Base-by-base conservation (phyloP, 805 yeast genomes). In the Jamesozyma hellenica region DNA sequence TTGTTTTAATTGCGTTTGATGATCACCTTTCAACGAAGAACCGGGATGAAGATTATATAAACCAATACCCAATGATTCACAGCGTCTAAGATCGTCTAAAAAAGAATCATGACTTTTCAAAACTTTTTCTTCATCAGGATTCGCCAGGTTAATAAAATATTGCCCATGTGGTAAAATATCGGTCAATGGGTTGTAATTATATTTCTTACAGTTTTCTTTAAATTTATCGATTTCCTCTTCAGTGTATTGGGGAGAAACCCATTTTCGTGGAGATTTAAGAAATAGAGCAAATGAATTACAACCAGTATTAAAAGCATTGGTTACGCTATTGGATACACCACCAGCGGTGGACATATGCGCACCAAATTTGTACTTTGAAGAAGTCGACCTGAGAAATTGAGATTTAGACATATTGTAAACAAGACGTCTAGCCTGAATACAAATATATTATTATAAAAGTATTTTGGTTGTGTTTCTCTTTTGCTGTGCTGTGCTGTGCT, bases 151-250 rank as follows among this genome's bases (percentile, higher is more conserved):
- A 56, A 92, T 88, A 51, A 92, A 78, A 58, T 88, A 92, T 18
- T 94, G 86, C 1, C 96, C 97, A 60, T 92, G 98, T 0, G 98
- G 97, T 36, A 92, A 68, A 36, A 86, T 71, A 53, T 88, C 95
- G 6, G 79, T 81, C 40, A 72, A 56, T 3, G 95, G 80, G 56
- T 86, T 73, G 59, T 77, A 88, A 1, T 79, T 75, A 54, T 70
- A 69, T 40, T 74, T 62, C 39, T 69, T 63, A 56, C 96, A 86
- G 16, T 76, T 65, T 6, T 65, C 64, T 45, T 71, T 71, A 63
- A 92, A 92, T 45, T 75, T 73, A 3, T 56, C 59, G 10, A 80
- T 79, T 55, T 85, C 95, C 18, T 75, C 79, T 14, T 68, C 68
- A 12, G 78, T 70, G 45, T 79, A 73, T 43, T 75, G 80, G 15